Evolutionary conservation across 2,329 filamentous ascomycete genomes (phyloP), one percentile per base, ranked within the genome.

Genomic region (Tolypocladium tundrense): DNA sequence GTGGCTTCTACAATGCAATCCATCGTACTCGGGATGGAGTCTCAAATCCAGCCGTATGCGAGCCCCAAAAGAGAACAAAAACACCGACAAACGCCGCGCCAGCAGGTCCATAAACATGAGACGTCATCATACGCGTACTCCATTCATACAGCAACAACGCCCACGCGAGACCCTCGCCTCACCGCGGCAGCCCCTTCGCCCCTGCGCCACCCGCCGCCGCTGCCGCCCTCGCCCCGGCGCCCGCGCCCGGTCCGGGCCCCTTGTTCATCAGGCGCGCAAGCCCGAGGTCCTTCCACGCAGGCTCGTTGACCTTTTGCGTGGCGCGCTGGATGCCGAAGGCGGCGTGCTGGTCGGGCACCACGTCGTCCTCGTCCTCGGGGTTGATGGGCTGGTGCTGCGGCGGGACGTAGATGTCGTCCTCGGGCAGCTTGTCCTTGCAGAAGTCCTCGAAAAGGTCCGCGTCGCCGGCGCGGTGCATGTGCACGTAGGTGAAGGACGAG

Each of bases 281-380:
- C 0, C 88, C 88, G 8, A 93, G 74, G 68, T 94, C 90, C 68
- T 87, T 87, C 90, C 90, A 95, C 9, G 85, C 85, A 1, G 87
- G 80, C 73, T 91, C 88, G 66, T 80, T 82, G 65, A 78, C 79
- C 62, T 82, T 81, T 73, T 91, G 87, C 19, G 88, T 92, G 11
- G 90, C 90, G 64, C 88, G 83, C 71, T 90, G 85, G 66, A 95
- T 94, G 43, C 90, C 90, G 70, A 94, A 94, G 0, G 90, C 90
- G 14, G 90, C 90, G 69, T 94, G 90, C 74, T 94, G 90, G 71
- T 94, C 89, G 0, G 90, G 90, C 5, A 94, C 90, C 4, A 94
- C 88, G 67, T 94, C 90, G 68, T 94, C 90, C 73, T 94, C 89
- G 70, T 94, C 90, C 72, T 94, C 90, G 0, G 90, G 90, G 69